Evolutionary conservation across 352 stramenopile genomes (phyloP), one percentile per base, ranked within the genome.

Genomic region (Phytophthora ohioensis): DNA sequence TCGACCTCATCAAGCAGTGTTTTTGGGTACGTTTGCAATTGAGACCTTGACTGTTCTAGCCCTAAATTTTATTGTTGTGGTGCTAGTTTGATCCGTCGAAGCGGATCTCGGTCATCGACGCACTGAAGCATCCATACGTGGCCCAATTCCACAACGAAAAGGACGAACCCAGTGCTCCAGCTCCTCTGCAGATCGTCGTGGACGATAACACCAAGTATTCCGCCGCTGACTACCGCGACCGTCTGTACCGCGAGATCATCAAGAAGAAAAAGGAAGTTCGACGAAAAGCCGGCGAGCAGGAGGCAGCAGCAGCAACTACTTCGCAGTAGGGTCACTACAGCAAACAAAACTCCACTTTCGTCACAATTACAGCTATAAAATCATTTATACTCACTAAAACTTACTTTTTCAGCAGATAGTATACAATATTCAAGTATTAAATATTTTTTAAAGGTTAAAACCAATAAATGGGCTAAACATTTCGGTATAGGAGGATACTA

Each of bases 171-270:
- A 84, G 78, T 46, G 88, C 88, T 2, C 81, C 84, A 0, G 88
- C 69, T 17, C 80, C 82, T 43, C 75, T 90, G 47, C 82, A 93
- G 65, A 97, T 98, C 61, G 85, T 96, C 17, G 87, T 98, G 46
- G 90, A 98, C 69, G 95, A 98, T 82, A 98, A 98, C 74, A 97
- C 92, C 64, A 98, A 98, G 78, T 95, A 98, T 66, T 97, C 91
- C 34, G 93, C 93, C 8, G 89, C 90, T 12, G 93, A 98, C 80
- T 98, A 98, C 72, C 85, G 95, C 30, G 92, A 98, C 52, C 87
- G 91, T 9, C 79, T 98, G 31, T 98, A 98, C 69, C 82, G 81
- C 31, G 91, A 98, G 65, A 98, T 98, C 74, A 96, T 94, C 61
- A 94, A 97, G 71, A 93, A 95, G 63, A 97, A 97, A 67, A 97